Percentiles rank a stretch among this genome's conserved stretches.
Conservation (phyloP, 1,284 basidiomycete genomes). For the Ceratobasidium sp. region DNA sequence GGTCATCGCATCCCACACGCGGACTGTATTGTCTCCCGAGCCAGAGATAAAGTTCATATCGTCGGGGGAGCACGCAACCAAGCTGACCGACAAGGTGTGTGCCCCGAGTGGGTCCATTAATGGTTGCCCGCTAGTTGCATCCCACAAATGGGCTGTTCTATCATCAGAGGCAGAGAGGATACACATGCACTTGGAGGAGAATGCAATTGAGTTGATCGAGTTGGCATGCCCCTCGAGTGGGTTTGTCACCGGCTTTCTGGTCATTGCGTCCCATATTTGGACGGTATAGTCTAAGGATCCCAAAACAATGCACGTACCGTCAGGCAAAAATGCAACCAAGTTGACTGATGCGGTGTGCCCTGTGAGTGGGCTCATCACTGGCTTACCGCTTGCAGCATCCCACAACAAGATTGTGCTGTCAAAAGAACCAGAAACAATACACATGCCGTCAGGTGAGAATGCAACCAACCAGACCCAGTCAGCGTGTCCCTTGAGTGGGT, state of each 20-base stretch:
- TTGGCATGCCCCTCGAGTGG: constrained; percentile 3
- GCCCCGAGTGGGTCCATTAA: neutral
- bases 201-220: constrained; percentile 3
- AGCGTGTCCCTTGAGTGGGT: neutral
- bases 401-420: constrained; percentile 22
- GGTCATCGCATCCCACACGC: no score
- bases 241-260: neutral
- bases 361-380: neutral
- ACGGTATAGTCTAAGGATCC: neutral
- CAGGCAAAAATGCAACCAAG: no score
- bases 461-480: neutral
- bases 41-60: no score
- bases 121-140: neutral
- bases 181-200: constrained; percentile 1
- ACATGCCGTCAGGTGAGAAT: constrained; percentile 8
- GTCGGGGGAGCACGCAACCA: no score
- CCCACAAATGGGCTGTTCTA: constrained; percentile 27
- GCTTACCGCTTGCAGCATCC: neutral
- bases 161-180: constrained; percentile 33
- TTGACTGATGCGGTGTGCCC: neutral
- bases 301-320: no score
- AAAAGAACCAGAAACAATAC: neutral
- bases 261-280: neutral
- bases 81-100: no score
- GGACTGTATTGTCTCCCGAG: no score